Conservation (phyloP, 1,139 yeast genomes). For the Candida sp. region DNA sequence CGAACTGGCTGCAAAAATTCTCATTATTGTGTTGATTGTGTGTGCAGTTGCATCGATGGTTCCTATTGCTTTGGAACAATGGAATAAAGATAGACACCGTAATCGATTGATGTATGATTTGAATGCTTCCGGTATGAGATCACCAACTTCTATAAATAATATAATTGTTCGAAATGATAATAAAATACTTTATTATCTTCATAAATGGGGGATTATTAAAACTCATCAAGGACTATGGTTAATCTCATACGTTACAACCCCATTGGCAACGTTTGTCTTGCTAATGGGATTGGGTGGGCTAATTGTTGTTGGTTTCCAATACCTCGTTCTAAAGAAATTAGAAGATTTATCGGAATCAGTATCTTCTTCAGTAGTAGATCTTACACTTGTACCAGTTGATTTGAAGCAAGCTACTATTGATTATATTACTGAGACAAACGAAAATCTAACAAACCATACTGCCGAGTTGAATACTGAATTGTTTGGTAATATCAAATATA, state of each 20-base stretch:
- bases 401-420: slow-evolving; percentile 7
- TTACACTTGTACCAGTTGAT: neutral
- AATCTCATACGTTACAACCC: slow-evolving; percentile 45
- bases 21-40: slow-evolving; percentile 37
- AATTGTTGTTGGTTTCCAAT: slow-evolving; percentile 46
- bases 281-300: slow-evolving; percentile 49
- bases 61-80: slow-evolving; percentile 43
- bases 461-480: slow-evolving; percentile 53
- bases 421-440: slow-evolving; percentile 20
- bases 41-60: slow-evolving; percentile 22
- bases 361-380: slow-evolving; percentile 1
- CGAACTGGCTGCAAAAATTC: slow-evolving; percentile 26
- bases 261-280: slow-evolving; percentile 40
- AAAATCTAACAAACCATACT: slow-evolving; percentile 27
- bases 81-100: slow-evolving; percentile 48
- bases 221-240: slow-evolving; percentile 35
- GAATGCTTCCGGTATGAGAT: slow-evolving; percentile 3
- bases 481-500: slow-evolving; percentile 61
- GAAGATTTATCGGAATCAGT: neutral
- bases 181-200: slow-evolving; percentile 12
- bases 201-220: slow-evolving; percentile 7
- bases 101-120: slow-evolving; percentile 20
- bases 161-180: slow-evolving; percentile 17
- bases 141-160: slow-evolving; percentile 9
- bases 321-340: slow-evolving; percentile 28